Percentiles rank a stretch among this genome's conserved stretches.
Evolutionary conservation across 257 asterid species (phyloP).

Genomic region (Leonotis leonurus): DNA sequence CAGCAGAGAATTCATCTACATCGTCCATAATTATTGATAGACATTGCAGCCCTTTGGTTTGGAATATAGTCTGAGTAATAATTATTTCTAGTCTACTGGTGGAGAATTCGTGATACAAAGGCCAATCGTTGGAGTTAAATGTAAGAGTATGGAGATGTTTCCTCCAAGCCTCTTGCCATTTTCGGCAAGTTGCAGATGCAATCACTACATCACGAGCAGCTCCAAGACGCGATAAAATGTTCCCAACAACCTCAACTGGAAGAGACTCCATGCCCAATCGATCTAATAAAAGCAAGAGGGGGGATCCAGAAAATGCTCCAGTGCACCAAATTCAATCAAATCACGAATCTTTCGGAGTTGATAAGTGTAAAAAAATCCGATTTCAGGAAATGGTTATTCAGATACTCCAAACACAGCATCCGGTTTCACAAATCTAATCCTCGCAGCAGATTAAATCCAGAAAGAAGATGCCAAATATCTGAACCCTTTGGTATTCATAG

Average conservation of each 20-base stretch:
- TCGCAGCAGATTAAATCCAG: slow-evolving; percentile 13
- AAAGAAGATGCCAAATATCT: slow-evolving; percentile 14
- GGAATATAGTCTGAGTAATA: slow-evolving; percentile 72
- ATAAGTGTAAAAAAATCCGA: slow-evolving; percentile 12
- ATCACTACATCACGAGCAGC: slow-evolving; percentile 81
- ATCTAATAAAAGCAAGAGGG: slow-evolving; percentile 12
- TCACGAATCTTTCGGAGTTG: slow-evolving; percentile 8
- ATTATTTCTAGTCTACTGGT: slow-evolving; percentile 63
- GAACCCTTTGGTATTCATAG: not conserved
- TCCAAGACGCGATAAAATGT: slow-evolving; percentile 65
- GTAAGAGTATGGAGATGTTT: slow-evolving; percentile 69
- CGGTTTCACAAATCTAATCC: slow-evolving; percentile 8
- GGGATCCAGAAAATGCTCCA: slow-evolving; percentile 10
- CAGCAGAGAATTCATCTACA: slow-evolving; percentile 77
- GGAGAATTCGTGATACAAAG: slow-evolving; percentile 59
- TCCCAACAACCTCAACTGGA: slow-evolving; percentile 91
- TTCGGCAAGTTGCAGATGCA: slow-evolving; percentile 81
- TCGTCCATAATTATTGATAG: slow-evolving; percentile 76
- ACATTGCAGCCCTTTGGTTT: slow-evolving; percentile 58
- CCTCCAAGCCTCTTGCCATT: slow-evolving; percentile 82
- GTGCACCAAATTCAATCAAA: slow-evolving; percentile 19
- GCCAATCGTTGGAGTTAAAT: slow-evolving; percentile 77
- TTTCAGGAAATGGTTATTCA: slow-evolving; percentile 11
- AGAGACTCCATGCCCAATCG: slow-evolving; percentile 55
- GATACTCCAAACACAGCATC: slow-evolving; percentile 19